A percentile compares a stretch with the other conserved stretches of the same genome.
Evolutionary conservation across 352 stramenopile genomes (phyloP).

Genomic region (Pythium coloratum): DNA sequence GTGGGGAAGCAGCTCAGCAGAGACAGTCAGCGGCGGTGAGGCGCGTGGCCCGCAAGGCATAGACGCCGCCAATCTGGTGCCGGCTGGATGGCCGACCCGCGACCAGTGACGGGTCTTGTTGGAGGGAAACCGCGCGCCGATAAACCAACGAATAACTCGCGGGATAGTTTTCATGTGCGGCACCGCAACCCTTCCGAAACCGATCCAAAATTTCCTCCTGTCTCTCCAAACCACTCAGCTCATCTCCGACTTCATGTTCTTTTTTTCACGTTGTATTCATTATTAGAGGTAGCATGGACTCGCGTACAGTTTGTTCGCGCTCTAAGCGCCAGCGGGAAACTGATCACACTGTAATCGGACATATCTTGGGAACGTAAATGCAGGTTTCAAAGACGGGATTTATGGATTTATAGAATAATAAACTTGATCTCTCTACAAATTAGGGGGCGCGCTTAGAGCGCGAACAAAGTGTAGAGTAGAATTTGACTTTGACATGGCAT

Average conservation of each 20-base stretch:
- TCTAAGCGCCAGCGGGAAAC: too few species aligned
- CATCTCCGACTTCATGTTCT: constrained; percentile 16
- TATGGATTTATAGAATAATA: too few species aligned
- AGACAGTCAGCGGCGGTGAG: background rate
- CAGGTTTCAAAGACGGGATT: too few species aligned
- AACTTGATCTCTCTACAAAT: too few species aligned
- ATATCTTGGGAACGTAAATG: too few species aligned
- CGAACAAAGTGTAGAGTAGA: too few species aligned
- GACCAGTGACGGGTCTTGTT: constrained; percentile 13
- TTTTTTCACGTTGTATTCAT: constrained; percentile 15
- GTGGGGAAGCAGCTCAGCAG: background rate
- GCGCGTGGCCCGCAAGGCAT: constrained; percentile 11
- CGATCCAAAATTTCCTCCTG: constrained; percentile 18
- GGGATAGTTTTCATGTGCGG: constrained; percentile 10
- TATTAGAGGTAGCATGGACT: background rate
- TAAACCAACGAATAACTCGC: constrained; percentile 2
- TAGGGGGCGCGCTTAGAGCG: too few species aligned
- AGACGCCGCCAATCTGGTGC: constrained; percentile 10
- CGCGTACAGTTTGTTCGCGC: too few species aligned
- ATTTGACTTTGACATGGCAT: background rate
- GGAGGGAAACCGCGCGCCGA: constrained; percentile 14
- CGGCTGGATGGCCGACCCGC: background rate
- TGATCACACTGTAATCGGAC: too few species aligned
- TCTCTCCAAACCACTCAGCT: constrained; percentile 10
- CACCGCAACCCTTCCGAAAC: constrained; percentile 18